These are phyloP conservation scores for Chlorella sp. DNA, from an alignment of 139 green algal genomes.

Conservation along the genomic window DNA sequence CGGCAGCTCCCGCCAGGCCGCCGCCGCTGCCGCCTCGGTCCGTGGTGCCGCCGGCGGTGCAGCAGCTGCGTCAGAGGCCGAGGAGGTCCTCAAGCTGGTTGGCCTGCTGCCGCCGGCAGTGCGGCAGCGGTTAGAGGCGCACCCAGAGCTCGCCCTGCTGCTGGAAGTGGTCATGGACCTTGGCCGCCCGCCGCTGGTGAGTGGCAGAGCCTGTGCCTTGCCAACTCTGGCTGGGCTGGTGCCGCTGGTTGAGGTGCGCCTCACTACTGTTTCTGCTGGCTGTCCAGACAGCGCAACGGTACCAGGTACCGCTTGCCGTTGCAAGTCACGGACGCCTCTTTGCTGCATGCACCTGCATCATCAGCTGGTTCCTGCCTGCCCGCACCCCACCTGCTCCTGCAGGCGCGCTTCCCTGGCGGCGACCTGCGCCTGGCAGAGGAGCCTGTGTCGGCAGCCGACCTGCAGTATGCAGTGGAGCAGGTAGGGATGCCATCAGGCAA, in stretches of 20 bases:
- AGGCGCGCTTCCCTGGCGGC: conserved; percentile 62
- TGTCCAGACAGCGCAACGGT: too few relatives aligned
- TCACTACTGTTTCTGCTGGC: too few relatives aligned
- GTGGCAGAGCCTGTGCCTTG: too few relatives aligned
- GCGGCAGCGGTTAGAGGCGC: conserved; percentile 2
- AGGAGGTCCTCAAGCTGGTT: conserved; percentile 21
- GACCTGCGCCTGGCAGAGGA: conserved; percentile 66
- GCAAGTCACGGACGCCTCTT: too few relatives aligned
- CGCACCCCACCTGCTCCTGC: too few relatives aligned
- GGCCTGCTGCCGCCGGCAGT: conserved; percentile 18
- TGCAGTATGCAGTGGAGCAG: conserved; percentile 58
- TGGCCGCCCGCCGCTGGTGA: conserved; percentile 57
- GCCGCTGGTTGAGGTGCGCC: too few relatives aligned
- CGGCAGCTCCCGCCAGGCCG: background rate
- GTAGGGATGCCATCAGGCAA: background rate
- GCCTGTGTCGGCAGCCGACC: conserved; percentile 57
- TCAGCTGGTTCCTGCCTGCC: too few relatives aligned
- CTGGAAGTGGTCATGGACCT: conserved; percentile 62
- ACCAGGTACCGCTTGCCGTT: too few relatives aligned
- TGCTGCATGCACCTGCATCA: too few relatives aligned
- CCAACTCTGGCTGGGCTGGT: too few relatives aligned
- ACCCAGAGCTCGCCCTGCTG: conserved; percentile 20
- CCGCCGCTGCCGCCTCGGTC: background rate
- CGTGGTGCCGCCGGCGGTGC: background rate
- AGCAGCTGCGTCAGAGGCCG: background rate